A percentile compares a stretch with the other conserved stretches of the same genome.
Conservation (phyloP, 2,329 filamentous ascomycete species). For the Verticillium klebahnii region DNA sequence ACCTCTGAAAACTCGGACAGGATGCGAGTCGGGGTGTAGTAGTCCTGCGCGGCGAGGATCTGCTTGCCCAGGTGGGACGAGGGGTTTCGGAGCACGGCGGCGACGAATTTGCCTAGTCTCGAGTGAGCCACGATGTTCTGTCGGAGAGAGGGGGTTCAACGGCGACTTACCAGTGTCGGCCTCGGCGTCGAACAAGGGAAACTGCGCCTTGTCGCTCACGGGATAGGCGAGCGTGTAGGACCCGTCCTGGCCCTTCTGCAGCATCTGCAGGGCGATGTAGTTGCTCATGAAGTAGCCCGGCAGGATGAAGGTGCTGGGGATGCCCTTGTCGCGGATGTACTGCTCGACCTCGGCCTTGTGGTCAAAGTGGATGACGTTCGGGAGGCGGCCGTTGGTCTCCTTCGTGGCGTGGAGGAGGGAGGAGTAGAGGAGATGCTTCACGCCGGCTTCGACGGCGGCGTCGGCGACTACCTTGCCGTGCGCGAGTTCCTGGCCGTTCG, state of each 20-base stretch:
- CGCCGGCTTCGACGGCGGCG: constrained; percentile 22
- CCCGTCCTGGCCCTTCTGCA: constrained; percentile 21
- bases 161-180: constrained; percentile 22
- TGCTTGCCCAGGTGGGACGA: constrained; percentile 8
- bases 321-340: constrained; percentile 37
- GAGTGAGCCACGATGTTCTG: not conserved
- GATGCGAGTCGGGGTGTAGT: constrained; percentile 9
- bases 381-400: constrained; percentile 17
- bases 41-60: constrained; percentile 9
- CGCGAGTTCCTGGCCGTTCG: constrained; percentile 10
- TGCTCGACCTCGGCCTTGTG: constrained; percentile 40
- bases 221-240: constrained; percentile 17
- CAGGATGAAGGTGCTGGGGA: constrained; percentile 43
- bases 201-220: constrained; percentile 17
- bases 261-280: constrained; percentile 19
- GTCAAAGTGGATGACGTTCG: constrained; percentile 36
- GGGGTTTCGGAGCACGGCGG: constrained; percentile 5
- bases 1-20: constrained; percentile 10
- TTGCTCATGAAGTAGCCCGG: constrained; percentile 51
- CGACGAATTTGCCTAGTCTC: constrained; percentile 10
- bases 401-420: constrained; percentile 23
- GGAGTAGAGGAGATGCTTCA: constrained; percentile 27
- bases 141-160: not conserved
- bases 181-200: constrained; percentile 26
- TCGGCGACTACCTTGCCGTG: constrained; percentile 38